Evolutionary conservation across 208 protist genomes (phyloP), one percentile per base, ranked within the genome.

Genomic region (Wallacemonas sp.): DNA sequence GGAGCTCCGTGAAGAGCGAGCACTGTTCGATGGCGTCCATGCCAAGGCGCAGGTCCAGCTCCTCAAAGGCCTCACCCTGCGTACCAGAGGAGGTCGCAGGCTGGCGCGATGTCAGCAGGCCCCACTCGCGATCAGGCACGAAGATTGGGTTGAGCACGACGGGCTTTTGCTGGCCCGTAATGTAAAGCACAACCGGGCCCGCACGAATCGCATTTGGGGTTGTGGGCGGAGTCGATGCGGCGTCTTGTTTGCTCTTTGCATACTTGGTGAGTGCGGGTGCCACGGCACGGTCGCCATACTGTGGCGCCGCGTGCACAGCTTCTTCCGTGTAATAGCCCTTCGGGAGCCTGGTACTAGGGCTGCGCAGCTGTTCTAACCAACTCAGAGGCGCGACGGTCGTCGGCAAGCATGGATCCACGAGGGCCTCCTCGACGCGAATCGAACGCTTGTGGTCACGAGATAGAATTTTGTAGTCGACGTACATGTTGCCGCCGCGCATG

Each of bases 1-100:
- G 87, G 11, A 96, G 75, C 79, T 96, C 90, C 6, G 76, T 80
- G 72, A 85, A 91, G 60, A 96, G 74, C 6, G 72, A 70, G 72
- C 90, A 94, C 74, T 96, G 90, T 70, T 89, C 88, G 55, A 96
- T 94, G 8, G 85, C 87, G 57, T 96, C 90, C 78, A 93, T 78
- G 26, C 90, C 90, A 23, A 96, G 23, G 36, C 90, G 85, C 23
- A 94, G 61, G 65, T 96, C 90, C 30, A 85, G 16, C 39, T 94
- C 87, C 39, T 65, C 70, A 41, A 41, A 58, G 52, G 52, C 52
- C 52, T 58, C 52, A 11, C 32, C 52, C 14, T 58, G 5, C 3
- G 0, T 11, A 2, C 36, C 41, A 27, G 5, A 2, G 2, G 16
- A 1, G 23, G 36, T n/a, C 1, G 21, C 17, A n/a, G 43, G 17